A percentile compares a stretch with the other conserved stretches of the same genome.
Evolutionary conservation across 2,329 filamentous ascomycete species (phyloP).

Genomic region (Beauveria scarabaeidicola): DNA sequence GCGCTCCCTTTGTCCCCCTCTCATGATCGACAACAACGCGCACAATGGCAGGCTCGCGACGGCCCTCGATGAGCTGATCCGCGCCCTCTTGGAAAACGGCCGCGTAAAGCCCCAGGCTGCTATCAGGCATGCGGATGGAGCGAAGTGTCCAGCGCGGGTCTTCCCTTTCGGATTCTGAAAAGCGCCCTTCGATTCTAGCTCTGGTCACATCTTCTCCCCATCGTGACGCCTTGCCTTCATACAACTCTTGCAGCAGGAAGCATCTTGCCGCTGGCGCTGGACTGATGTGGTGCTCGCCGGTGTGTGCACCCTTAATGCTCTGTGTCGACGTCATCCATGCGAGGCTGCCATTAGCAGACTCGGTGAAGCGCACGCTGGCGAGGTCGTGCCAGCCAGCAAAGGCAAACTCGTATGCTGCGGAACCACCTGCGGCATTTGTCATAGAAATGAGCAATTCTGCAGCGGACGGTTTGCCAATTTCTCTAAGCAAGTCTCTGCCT

Average conservation of each 20-base stretch:
- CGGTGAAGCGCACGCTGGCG: constrained; percentile 63
- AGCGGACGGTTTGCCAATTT: constrained; percentile 72
- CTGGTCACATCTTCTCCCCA: constrained; percentile 81
- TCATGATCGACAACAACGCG: constrained; percentile 66
- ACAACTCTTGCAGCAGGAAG: constrained; percentile 64
- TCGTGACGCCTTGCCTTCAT: constrained; percentile 68
- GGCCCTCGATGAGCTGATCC: constrained; percentile 52
- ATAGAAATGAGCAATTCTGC: constrained; percentile 54
- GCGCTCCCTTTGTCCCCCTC: constrained; percentile 56
- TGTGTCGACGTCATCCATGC: constrained; percentile 60
- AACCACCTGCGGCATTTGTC: constrained; percentile 54
- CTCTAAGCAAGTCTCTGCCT: constrained; percentile 70
- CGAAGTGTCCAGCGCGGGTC: constrained; percentile 72
- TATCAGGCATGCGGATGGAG: constrained; percentile 55
- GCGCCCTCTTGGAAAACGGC: constrained; percentile 66
- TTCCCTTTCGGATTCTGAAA: constrained; percentile 76
- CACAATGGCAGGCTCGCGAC: constrained; percentile 59
- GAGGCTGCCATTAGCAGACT: constrained; percentile 55
- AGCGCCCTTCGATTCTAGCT: constrained; percentile 77
- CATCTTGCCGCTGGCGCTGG: constrained; percentile 53
- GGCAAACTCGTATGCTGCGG: constrained; percentile 58
- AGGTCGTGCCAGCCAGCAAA: constrained; percentile 68
- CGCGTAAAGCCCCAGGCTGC: constrained; percentile 49
- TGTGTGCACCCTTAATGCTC: constrained; percentile 49
- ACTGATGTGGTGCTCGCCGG: constrained; percentile 31